Conservation (phyloP, 2,329 filamentous ascomycete genomes). For the Coniochaeta pulveracea region DNA sequence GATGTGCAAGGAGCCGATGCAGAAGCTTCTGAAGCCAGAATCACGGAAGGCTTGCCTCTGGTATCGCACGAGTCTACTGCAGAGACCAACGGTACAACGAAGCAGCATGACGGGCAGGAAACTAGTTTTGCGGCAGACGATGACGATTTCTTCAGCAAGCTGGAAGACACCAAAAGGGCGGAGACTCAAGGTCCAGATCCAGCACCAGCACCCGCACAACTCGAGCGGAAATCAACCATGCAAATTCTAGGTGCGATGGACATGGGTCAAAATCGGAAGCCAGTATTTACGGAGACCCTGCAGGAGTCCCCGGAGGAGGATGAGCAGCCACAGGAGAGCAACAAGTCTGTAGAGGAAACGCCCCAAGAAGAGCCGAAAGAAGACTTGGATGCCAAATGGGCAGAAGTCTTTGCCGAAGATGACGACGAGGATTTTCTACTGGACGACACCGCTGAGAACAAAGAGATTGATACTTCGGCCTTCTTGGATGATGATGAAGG, state of each 20-base stretch:
- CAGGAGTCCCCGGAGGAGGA: constrained; percentile 14
- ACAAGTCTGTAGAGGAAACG: constrained; percentile 6
- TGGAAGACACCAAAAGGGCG: constrained; percentile 22
- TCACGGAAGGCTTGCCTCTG: constrained; percentile 59
- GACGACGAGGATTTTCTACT: constrained; percentile 53
- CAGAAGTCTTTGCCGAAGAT: constrained; percentile 68
- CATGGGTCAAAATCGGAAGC: constrained; percentile 17
- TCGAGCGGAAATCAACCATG: constrained; percentile 61
- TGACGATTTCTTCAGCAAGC: constrained; percentile 52
- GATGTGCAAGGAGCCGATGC: constrained; percentile 27
- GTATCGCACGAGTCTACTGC: constrained; percentile 28
- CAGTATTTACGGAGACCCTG: constrained; percentile 18
- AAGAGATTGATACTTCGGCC: constrained; percentile 47
- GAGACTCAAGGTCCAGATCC: constrained; percentile 15
- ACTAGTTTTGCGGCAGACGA: constrained; percentile 34
- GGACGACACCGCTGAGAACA: constrained; percentile 36
- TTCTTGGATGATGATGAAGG: constrained; percentile 76
- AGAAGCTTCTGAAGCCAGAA: constrained; percentile 44
- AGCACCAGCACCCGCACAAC: constrained; percentile 16
- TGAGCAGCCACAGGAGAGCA: constrained; percentile 6
- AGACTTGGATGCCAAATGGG: constrained; percentile 72
- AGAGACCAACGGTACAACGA: neutral
- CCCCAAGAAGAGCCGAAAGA: constrained; percentile 24
- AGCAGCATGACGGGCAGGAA: constrained; percentile 7
- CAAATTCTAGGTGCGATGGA: constrained; percentile 48